Base-by-base conservation (phyloP, 2,329 filamentous ascomycete genomes). In the Gnomoniopsis smithogilvyi region DNA sequence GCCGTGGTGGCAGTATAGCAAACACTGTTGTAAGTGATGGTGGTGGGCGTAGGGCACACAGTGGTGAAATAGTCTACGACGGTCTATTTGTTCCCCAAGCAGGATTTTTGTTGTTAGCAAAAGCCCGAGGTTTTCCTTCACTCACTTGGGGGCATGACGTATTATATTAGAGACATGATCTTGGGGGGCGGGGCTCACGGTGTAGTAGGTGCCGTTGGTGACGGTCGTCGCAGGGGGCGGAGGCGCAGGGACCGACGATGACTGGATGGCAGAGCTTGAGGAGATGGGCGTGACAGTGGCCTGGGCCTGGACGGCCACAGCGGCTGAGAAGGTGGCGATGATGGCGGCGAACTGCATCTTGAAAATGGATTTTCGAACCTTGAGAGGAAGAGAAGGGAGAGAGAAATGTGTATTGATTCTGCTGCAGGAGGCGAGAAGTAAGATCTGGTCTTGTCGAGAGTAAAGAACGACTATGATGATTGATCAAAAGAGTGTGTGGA, bases 1-100 rank as follows among this genome's bases (percentile, higher is more conserved):
- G 62, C 83, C 77, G 69, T 78, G 74, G 78, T 80, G 65, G 85
- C 77, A 51, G 80, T 78, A 76, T 82, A 86, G 51, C 74, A 74
- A 69, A 79, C 76, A 67, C 72, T 71, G 67, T 78, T 78, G 70
- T 80, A 73, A 63, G 76, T 80, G 64, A 85, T 65, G 63, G 75
- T 76, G 36, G 82, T 84, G 41, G 82, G 77, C 70, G 76, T 67
- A 6, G 73, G 68, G 72, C 78, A 81, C 65, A 69, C 74, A 41
- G 76, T 78, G 49, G 70, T 72, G 67, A 72, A 74, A 41, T 58
- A 62, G 48, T 65, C 60, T 63, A 76, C 73, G 52, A 74, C 70
- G 61, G 72, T 74, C 51, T 47, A 21, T 47, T 19, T 8, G n/a
- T 10, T 7, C 14, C 43, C 10, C 2, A 19, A 21, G n/a, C 17